Conservation (phyloP, 495 filamentous ascomycete species). For the Hapsidospora chrysogenum region DNA sequence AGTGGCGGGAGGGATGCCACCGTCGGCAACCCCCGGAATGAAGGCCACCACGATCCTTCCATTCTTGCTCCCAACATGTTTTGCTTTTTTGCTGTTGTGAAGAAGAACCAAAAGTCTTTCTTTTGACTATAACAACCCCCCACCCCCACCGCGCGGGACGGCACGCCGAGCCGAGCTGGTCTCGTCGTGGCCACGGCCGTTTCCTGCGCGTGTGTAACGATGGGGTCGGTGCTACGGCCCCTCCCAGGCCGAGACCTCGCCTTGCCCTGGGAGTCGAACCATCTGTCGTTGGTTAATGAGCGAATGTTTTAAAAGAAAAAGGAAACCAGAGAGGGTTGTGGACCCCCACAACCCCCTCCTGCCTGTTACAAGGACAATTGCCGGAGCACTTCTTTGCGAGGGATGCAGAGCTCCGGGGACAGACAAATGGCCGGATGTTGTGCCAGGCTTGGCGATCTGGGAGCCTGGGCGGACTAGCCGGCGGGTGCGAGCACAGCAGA, state of each 20-base stretch:
- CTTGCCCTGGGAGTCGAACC: no score
- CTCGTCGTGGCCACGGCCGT: background rate
- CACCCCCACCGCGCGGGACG: background rate
- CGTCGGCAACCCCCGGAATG: background rate
- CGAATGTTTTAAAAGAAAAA: no score
- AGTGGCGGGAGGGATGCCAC: background rate
- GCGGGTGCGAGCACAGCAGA: no score
- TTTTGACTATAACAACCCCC: background rate
- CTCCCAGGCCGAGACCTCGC: background rate
- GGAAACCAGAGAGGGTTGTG: no score
- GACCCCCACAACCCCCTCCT: no score
- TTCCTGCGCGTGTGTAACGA: conserved; percentile 1
- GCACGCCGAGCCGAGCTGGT: background rate
- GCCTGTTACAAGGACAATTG: no score
- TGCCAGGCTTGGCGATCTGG: no score
- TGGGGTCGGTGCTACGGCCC: conserved; percentile 4
- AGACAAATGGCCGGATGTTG: no score
- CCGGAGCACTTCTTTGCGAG: no score
- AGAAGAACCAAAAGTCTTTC: conserved; percentile 1
- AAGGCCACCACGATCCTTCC: background rate
- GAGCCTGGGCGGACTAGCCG: no score
- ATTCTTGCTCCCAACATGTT: background rate
- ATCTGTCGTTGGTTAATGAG: no score
- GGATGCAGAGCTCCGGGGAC: no score
- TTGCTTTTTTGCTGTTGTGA: conserved; percentile 1